Evolutionary conservation across 2,329 filamentous ascomycete species (phyloP).

Genomic region (Alternaria incomplexa): DNA sequence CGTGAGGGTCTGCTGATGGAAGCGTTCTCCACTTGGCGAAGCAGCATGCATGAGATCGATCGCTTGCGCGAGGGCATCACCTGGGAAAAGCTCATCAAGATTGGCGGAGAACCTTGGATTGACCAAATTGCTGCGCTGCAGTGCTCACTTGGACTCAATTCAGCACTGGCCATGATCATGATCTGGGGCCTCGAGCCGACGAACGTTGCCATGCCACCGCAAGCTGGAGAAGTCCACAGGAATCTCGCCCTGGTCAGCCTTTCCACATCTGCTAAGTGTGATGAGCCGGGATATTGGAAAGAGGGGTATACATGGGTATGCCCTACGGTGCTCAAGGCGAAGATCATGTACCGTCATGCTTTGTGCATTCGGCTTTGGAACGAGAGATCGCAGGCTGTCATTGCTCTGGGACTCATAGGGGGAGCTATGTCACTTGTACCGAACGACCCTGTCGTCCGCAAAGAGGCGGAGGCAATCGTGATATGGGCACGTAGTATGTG

Average conservation of each 20-base stretch:
- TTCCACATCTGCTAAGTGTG: accelerated
- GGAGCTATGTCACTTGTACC: not conserved
- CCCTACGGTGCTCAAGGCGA: accelerated
- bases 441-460: not conserved
- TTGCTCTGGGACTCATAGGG: accelerated
- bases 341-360: not conserved
- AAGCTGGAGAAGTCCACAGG: too few relatives aligned
- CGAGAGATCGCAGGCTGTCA: accelerated
- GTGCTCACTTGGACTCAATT: not conserved
- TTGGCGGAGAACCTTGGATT: not conserved
- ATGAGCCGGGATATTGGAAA: not conserved
- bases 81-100: not conserved
- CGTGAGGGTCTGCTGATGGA: not conserved
- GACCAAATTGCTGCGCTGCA: not conserved
- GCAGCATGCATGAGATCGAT: not conserved
- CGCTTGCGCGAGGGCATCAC: not conserved
- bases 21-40: not conserved
- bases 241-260: accelerated
- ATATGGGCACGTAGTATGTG: not conserved
- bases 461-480: not conserved
- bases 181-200: not conserved
- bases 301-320: not conserved
- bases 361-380: not conserved
- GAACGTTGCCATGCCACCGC: too few relatives aligned
- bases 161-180: not conserved